phyloP scores from a whole-genome alignment of 805 yeast species.

The Suhomyces kilbournensis region DNA sequence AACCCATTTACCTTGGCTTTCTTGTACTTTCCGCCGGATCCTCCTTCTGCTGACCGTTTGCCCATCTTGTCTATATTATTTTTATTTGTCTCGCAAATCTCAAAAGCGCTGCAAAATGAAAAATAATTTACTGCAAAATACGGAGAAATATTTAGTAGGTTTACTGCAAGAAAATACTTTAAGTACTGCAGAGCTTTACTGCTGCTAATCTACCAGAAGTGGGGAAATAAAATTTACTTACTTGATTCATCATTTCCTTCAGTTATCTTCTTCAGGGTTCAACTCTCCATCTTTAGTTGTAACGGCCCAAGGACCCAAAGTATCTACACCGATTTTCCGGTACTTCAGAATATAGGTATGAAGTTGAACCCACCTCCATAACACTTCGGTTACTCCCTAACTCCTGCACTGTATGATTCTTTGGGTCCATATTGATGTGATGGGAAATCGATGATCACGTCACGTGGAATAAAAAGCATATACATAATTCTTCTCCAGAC shows the following conservation, averaged over 20 bases:
- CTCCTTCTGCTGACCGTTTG: slow-evolving; percentile 23
- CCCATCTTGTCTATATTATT: slow-evolving; percentile 18
- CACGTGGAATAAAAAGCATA: background rate
- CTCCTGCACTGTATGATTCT: too few species aligned
- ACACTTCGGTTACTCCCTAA: too few species aligned
- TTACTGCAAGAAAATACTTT: background rate
- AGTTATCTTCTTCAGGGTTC: too few species aligned
- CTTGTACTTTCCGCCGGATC: slow-evolving; percentile 26
- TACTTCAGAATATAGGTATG: too few species aligned
- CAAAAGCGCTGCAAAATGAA: background rate
- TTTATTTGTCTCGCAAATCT: background rate
- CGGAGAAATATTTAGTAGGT: background rate
- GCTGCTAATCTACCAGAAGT: background rate
- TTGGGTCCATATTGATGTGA: background rate
- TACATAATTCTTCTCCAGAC: background rate
- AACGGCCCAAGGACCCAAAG: too few species aligned
- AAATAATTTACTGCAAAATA: background rate
- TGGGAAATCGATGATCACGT: background rate
- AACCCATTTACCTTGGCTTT: slow-evolving; percentile 50
- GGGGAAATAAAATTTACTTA: too few species aligned
- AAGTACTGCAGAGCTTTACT: too few species aligned
- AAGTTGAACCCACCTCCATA: too few species aligned
- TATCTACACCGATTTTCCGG: too few species aligned
- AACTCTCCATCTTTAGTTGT: too few species aligned
- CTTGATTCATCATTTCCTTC: too few species aligned